These are phyloP conservation scores for Xerocomellus intermedius DNA, from an alignment of 768 basidiomycete species.

Conservation along the genomic window DNA sequence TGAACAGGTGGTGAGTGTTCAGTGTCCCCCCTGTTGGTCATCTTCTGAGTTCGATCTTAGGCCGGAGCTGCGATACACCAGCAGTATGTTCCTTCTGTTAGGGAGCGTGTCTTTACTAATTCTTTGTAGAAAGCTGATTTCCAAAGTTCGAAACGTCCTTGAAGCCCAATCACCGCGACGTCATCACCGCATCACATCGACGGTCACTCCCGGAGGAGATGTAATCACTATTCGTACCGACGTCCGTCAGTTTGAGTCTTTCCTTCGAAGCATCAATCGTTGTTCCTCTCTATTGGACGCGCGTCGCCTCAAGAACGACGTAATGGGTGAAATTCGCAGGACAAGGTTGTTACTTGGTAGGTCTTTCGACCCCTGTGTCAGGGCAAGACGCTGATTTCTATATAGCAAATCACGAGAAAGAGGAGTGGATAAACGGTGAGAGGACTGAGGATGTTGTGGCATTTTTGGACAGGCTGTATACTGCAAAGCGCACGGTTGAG, in stretches of 20 bases:
- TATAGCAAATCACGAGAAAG: slow-evolving; percentile 79
- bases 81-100: slow-evolving; percentile 43
- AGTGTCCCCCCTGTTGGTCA: neutral
- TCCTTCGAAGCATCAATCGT: slow-evolving; percentile 79
- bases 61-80: slow-evolving; percentile 71
- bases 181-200: slow-evolving; percentile 40
- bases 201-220: slow-evolving; percentile 50
- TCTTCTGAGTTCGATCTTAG: slow-evolving; percentile 30
- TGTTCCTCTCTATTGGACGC: slow-evolving; percentile 87
- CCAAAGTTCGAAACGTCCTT: slow-evolving; percentile 80
- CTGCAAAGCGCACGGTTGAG: slow-evolving; percentile 85
- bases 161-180: slow-evolving; percentile 74
- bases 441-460: slow-evolving; percentile 82
- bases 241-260: slow-evolving; percentile 83
- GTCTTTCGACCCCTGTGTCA: slow-evolving; percentile 9
- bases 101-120: neutral
- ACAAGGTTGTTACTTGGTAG: slow-evolving; percentile 72
- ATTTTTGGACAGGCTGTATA: slow-evolving; percentile 84
- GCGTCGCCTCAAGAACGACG: slow-evolving; percentile 85
- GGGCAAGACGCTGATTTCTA: neutral
- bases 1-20: slow-evolving; percentile 80
- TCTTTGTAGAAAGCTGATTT: slow-evolving; percentile 67
- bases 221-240: slow-evolving; percentile 82
- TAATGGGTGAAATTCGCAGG: slow-evolving; percentile 85
- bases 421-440: slow-evolving; percentile 86